These are phyloP conservation scores for Warburgia ugandensis DNA, from an alignment of 164 flowering plant species.

Conservation along the genomic window DNA sequence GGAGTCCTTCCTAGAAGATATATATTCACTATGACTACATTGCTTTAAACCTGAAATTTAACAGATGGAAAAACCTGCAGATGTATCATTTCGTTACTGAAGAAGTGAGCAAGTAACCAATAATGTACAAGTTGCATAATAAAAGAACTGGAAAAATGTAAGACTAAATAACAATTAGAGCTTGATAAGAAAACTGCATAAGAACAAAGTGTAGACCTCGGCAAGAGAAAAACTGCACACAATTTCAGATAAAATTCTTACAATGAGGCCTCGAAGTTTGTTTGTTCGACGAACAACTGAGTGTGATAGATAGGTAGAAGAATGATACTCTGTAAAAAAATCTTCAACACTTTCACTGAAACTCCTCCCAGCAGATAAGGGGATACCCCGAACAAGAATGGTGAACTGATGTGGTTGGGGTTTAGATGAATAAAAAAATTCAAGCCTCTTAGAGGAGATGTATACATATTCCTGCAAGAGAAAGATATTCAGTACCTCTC, in stretches of 20 bases:
- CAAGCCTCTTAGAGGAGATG: constrained; percentile 61
- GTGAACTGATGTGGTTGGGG: constrained; percentile 90
- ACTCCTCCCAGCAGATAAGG: constrained; percentile 42
- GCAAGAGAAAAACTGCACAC: not conserved
- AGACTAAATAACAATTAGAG: no score
- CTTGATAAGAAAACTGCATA: not conserved
- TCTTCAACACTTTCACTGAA: constrained; percentile 60
- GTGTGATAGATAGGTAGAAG: constrained; percentile 75
- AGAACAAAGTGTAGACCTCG: not conserved
- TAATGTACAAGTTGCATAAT: no score
- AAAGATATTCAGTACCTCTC: constrained; percentile 8
- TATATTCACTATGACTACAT: no score
- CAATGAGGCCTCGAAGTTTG: constrained; percentile 57
- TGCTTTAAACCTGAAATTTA: no score
- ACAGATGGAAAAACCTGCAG: no score
- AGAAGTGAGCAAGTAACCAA: no score
- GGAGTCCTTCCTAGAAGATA: no score
- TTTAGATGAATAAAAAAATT: constrained; percentile 56
- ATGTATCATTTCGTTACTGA: no score
- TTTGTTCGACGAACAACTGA: constrained; percentile 57
- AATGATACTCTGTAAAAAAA: constrained; percentile 64
- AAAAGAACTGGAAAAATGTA: no score
- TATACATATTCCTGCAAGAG: constrained; percentile 79
- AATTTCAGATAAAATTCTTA: constrained; percentile 30
- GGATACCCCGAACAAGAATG: constrained; percentile 71